Evolutionary conservation across 2,329 filamentous ascomycete species (phyloP).

Genomic region (Didymosphaeria variabile): DNA sequence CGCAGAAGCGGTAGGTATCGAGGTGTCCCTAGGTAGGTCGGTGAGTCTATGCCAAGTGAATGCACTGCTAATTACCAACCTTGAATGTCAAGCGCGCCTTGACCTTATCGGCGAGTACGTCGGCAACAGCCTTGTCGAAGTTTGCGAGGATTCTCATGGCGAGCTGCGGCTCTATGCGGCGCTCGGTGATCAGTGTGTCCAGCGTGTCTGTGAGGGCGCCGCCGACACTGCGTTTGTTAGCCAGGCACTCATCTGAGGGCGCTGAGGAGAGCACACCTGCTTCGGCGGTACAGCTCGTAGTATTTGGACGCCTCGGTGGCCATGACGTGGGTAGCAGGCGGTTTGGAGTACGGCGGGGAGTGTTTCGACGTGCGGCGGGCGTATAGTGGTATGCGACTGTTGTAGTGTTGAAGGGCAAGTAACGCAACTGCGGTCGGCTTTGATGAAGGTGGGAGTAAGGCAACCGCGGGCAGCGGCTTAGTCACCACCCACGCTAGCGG

Average conservation of each 20-base stretch:
- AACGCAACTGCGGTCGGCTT: slow-evolving; percentile 18
- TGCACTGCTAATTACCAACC: slow-evolving; percentile 62
- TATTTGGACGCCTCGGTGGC: slow-evolving; percentile 56
- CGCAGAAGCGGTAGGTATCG: slow-evolving; percentile 98
- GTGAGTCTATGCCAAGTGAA: slow-evolving; percentile 7
- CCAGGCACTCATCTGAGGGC: slow-evolving; percentile 16
- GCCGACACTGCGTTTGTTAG: slow-evolving; percentile 75
- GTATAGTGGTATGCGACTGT: slow-evolving; percentile 20
- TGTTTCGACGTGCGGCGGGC: not conserved
- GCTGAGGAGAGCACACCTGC: slow-evolving; percentile 67
- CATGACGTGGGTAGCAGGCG: slow-evolving; percentile 31
- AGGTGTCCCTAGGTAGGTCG: slow-evolving; percentile 77
- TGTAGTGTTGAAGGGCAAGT: slow-evolving; percentile 15
- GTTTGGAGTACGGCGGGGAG: not conserved
- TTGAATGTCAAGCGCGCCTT: slow-evolving; percentile 94
- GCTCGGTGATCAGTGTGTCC: slow-evolving; percentile 92
- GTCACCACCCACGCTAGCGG: slow-evolving; percentile 32
- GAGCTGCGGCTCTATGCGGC: slow-evolving; percentile 95
- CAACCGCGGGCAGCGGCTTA: slow-evolving; percentile 25
- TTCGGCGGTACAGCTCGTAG: slow-evolving; percentile 98
- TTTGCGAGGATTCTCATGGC: slow-evolving; percentile 98
- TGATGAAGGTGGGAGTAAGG: slow-evolving; percentile 6
- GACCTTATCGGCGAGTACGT: slow-evolving; percentile 90
- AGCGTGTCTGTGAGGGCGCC: slow-evolving; percentile 94
- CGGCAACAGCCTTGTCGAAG: slow-evolving; percentile 93